Conservation (phyloP, 2,329 filamentous ascomycete genomes). For the Claviceps monticola region DNA sequence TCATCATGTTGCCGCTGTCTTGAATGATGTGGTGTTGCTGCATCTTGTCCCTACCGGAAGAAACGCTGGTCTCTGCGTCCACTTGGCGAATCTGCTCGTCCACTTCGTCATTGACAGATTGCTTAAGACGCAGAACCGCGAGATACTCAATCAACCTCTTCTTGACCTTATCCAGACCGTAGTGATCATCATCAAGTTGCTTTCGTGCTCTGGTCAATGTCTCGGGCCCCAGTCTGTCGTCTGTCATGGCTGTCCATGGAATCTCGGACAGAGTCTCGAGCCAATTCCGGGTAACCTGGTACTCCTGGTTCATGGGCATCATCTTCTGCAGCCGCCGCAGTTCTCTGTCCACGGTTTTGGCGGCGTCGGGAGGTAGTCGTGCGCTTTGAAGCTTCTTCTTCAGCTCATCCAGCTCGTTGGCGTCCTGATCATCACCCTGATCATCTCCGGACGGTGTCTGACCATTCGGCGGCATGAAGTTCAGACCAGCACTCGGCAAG, state of each 20-base stretch:
- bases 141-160: conserved; percentile 90
- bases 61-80: conserved; percentile 48
- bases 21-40: neutral
- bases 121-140: conserved; percentile 90
- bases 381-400: conserved; percentile 77
- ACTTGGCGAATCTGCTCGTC: conserved; percentile 62
- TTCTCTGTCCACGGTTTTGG: conserved; percentile 84
- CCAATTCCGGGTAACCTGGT: conserved; percentile 85
- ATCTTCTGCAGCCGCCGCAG: conserved; percentile 83
- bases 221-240: conserved; percentile 71
- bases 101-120: conserved; percentile 72
- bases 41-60: conserved; percentile 20
- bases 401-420: conserved; percentile 81
- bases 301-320: conserved; percentile 91
- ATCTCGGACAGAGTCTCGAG: conserved; percentile 89
- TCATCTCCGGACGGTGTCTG: conserved; percentile 30
- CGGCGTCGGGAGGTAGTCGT: conserved; percentile 66
- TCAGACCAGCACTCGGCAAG: conserved; percentile 26
- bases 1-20: neutral
- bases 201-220: conserved; percentile 69
- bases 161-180: conserved; percentile 93
- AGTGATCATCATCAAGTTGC: conserved; percentile 92
- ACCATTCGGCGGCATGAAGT: conserved; percentile 20
- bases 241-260: conserved; percentile 74
- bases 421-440: conserved; percentile 60